Evolutionary conservation across 345 rosid species (phyloP), one percentile per base, ranked within the genome.

Genomic region (Brassica rapa): DNA sequence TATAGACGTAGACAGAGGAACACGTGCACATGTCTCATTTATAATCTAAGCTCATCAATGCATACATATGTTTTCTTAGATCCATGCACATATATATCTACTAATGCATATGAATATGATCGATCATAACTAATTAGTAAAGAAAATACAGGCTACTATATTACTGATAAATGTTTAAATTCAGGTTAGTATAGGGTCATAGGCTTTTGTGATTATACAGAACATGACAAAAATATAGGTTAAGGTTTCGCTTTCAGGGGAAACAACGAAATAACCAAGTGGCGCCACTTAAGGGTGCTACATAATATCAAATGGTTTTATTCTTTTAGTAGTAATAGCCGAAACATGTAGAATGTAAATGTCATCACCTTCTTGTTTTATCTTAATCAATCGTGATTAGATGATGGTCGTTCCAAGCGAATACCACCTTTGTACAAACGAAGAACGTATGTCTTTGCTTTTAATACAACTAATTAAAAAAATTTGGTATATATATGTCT

Each of bases 1-100:
- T 64, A 35, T 60, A 76, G 83, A 80, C 72, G 79, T 53, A 63
- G 71, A 75, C 80, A 74, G 83, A 41, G 29, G 68, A 75, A 75
- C 80, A 80, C 83, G 83, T 80, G 83, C 80, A 64, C 63, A 80
- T 80, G 83, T 75, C 72, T 74, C 72, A 12, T 56, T 30, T 73
- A 65, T 64, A 80, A 68, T 74, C 71, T 63, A 32, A 15, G 16
- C 74, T 51, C 60, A 4, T 68, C 65, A 53, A 53, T 53, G 59
- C 29, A 25, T 25, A 4, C 59, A 55, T 80, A 56, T 74, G 62
- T 64, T 74, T 57, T 37, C 33, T 61, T 33, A 25, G 70, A 73
- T 73, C 78, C 43, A 73, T 79, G 74, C 70, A 61, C 73, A 51
- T 59, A 8, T 10, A 51, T 59, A 8, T 10, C 30, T 43, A 61